Percentiles rank a stretch among this genome's conserved stretches.
Evolutionary conservation across 768 basidiomycete species (phyloP).

Genomic region (Rhodosporidiobolus odoratus): DNA sequence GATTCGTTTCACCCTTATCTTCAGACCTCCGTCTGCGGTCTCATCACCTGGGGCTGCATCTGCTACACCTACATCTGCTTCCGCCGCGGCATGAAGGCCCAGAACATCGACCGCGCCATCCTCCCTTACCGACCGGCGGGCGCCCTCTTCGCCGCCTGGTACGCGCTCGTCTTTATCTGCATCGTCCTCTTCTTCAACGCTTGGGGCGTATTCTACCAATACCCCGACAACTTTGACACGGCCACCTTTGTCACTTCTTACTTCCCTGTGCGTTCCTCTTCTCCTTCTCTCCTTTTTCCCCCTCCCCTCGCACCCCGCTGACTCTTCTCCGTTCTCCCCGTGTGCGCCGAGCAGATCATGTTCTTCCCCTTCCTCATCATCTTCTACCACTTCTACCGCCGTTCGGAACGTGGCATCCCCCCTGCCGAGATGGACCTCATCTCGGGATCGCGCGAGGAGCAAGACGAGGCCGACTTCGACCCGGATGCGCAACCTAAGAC

Average conservation of each 20-base stretch:
- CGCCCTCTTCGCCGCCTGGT: slow-evolving; percentile 61
- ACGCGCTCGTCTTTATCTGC: slow-evolving; percentile 60
- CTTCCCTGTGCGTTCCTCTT: neutral
- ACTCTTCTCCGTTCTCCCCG: slow-evolving; percentile 19
- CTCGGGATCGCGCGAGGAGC: slow-evolving; percentile 29
- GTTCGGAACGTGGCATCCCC: slow-evolving; percentile 9
- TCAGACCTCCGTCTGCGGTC: slow-evolving; percentile 24
- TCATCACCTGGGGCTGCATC: slow-evolving; percentile 32
- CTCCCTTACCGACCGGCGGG: slow-evolving; percentile 47
- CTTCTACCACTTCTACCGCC: slow-evolving; percentile 30
- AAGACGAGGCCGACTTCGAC: slow-evolving; percentile 2
- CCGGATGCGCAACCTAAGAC: too few species aligned
- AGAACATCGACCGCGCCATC: slow-evolving; percentile 52
- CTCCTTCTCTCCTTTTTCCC: neutral
- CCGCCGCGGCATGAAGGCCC: slow-evolving; percentile 26
- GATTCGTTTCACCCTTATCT: neutral
- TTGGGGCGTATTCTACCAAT: slow-evolving; percentile 5
- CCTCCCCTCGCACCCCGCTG: neutral
- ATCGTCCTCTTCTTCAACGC: slow-evolving; percentile 39
- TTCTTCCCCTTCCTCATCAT: slow-evolving; percentile 18
- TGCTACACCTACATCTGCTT: slow-evolving; percentile 18
- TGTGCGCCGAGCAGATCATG: too few species aligned
- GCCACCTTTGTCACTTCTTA: slow-evolving; percentile 15
- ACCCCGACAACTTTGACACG: slow-evolving; percentile 7
- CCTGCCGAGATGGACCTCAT: slow-evolving; percentile 21